A percentile compares a stretch with the other conserved stretches of the same genome.
Conservation (phyloP, 495 filamentous ascomycete genomes). For the Darksidea phi region DNA sequence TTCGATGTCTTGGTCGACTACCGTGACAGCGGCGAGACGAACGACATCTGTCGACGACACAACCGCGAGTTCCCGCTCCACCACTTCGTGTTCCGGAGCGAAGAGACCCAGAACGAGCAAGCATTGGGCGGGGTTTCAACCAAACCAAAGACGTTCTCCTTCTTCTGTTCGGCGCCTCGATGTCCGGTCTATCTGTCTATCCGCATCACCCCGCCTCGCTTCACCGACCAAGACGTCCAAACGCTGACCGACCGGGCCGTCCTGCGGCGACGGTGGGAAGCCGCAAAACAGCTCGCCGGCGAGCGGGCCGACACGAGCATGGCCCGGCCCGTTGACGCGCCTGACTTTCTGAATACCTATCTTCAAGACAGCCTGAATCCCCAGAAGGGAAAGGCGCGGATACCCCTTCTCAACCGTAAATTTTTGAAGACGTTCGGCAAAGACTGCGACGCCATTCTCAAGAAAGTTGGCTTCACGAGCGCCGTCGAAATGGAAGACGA, state of each 20-base stretch:
- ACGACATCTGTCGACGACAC: slow-evolving; percentile 36
- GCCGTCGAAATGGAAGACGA: slow-evolving; percentile 22
- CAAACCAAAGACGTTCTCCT: slow-evolving; percentile 43
- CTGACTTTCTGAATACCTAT: slow-evolving; percentile 61
- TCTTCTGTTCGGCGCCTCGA: slow-evolving; percentile 58
- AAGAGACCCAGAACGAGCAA: background rate
- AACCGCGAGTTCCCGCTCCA: slow-evolving; percentile 42
- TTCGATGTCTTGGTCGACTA: slow-evolving; percentile 44
- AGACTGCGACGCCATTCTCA: slow-evolving; percentile 61
- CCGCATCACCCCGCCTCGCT: slow-evolving; percentile 53
- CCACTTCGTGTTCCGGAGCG: slow-evolving; percentile 39
- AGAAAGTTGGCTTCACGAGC: slow-evolving; percentile 60
- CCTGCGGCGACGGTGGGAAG: slow-evolving; percentile 54
- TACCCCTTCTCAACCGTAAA: slow-evolving; percentile 67
- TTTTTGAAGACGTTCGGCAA: slow-evolving; percentile 68
- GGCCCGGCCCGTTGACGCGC: slow-evolving; percentile 51
- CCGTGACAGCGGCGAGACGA: slow-evolving; percentile 18
- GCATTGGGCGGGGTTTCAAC: background rate
- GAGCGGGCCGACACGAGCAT: slow-evolving; percentile 55
- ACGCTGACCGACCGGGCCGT: slow-evolving; percentile 57
- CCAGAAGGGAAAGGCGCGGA: slow-evolving; percentile 49
- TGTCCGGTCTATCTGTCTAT: slow-evolving; percentile 60
- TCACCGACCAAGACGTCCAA: slow-evolving; percentile 51
- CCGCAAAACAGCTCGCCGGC: slow-evolving; percentile 56
- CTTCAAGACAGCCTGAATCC: slow-evolving; percentile 59